Evolutionary conservation across 148 eudicot species (phyloP).

Genomic region (Chenopodium formosanum): DNA sequence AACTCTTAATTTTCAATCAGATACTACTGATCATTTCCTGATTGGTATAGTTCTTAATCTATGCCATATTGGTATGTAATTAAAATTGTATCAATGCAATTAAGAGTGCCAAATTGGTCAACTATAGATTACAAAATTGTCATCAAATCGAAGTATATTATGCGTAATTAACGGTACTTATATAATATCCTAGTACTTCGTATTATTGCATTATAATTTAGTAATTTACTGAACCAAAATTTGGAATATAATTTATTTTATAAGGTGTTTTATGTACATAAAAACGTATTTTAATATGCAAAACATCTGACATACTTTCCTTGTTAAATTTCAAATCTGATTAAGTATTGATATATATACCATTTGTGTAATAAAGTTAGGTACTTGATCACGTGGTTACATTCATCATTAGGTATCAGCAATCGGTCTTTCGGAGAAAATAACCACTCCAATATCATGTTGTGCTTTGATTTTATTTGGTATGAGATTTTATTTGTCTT

Average conservation of each 20-base stretch:
- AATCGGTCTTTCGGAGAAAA: background rate
- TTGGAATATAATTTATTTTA: background rate
- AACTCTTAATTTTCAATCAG: no score
- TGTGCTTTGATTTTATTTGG: background rate
- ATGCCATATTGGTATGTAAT: no score
- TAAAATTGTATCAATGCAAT: no score
- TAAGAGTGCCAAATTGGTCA: background rate
- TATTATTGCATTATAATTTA: background rate
- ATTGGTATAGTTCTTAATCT: no score
- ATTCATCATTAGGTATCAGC: conserved; percentile 4
- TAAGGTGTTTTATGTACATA: background rate
- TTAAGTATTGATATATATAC: background rate
- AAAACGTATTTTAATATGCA: background rate
- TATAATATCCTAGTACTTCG: no score
- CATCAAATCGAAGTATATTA: background rate
- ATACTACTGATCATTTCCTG: no score
- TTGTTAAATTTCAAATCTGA: background rate
- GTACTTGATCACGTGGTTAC: conserved; percentile 17
- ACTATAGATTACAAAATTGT: background rate
- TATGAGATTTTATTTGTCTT: background rate
- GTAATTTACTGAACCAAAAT: background rate
- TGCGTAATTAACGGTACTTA: background rate
- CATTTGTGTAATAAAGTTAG: background rate
- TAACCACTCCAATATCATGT: background rate
- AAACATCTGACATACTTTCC: background rate